phyloP scores from a whole-genome alignment of 352 stramenopile species.

The Phytophthora litchii region DNA sequence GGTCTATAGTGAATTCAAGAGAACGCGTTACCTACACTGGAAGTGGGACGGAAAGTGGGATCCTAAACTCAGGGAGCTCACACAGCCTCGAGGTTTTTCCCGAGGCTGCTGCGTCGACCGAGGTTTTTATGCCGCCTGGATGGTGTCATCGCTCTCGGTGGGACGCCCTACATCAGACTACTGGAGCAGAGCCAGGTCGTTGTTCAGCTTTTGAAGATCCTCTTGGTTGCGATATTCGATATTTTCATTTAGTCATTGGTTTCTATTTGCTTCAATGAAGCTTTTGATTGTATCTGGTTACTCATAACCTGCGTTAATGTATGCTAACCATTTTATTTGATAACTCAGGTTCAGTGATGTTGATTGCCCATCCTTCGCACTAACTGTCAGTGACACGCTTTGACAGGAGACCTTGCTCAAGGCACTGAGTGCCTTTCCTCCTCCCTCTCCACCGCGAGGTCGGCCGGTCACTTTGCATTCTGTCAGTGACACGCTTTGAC shows the following conservation, averaged over 20 bases:
- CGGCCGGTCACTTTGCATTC: constrained; percentile 27
- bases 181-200: background rate
- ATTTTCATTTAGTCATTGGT: too few relatives aligned
- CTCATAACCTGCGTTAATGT: background rate
- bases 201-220: background rate
- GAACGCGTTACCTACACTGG: constrained; percentile 9
- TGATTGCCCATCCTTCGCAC: constrained; percentile 11
- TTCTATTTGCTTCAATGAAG: too few relatives aligned
- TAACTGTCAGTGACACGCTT: constrained; percentile 3
- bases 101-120: background rate
- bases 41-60: background rate
- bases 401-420: constrained; percentile 18
- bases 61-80: constrained; percentile 11
- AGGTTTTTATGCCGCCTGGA: constrained; percentile 25
- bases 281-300: background rate
- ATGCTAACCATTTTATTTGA: background rate
- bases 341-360: background rate
- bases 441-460: background rate
- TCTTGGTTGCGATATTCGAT: too few relatives aligned
- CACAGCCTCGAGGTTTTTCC: constrained; percentile 8
- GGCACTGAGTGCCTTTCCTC: constrained; percentile 3
- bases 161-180: constrained; percentile 8
- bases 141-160: constrained; percentile 30
- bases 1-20: background rate
- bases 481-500: too few relatives aligned